A percentile compares a stretch with the other conserved stretches of the same genome.
Conservation (phyloP, 805 yeast species). For the Yamadazyma paraphyllophila region DNA sequence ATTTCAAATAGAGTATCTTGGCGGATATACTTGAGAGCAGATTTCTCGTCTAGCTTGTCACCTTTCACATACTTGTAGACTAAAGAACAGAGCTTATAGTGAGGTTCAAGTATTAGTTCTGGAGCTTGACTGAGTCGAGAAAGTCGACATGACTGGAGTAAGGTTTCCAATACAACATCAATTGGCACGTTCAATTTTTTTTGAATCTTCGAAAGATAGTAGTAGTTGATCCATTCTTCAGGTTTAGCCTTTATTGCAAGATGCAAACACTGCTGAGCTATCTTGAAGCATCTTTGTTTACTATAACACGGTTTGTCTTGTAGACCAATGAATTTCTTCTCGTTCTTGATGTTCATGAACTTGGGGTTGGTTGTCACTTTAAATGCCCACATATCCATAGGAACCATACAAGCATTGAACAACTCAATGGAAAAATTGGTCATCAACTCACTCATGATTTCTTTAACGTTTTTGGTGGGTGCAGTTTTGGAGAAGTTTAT, state of each 20-base stretch:
- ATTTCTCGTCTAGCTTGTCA: conserved; percentile 29
- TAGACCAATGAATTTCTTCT: conserved; percentile 25
- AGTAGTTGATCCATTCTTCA: conserved; percentile 61
- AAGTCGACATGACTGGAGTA: conserved; percentile 44
- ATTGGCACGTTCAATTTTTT: conserved; percentile 45
- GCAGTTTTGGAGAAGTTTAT: conserved; percentile 38
- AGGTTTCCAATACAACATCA: conserved; percentile 34
- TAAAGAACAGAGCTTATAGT: conserved; percentile 59
- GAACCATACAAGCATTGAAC: conserved; percentile 57
- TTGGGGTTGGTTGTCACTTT: conserved; percentile 38
- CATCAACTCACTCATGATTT: conserved; percentile 47
- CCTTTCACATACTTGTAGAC: conserved; percentile 53
- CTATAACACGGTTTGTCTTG: conserved; percentile 21
- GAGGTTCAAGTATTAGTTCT: conserved; percentile 75
- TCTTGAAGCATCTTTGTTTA: conserved; percentile 32
- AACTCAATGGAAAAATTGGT: conserved; percentile 55
- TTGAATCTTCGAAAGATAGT: conserved; percentile 57
- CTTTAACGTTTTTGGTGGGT: conserved; percentile 19
- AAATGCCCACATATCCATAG: conserved; percentile 64
- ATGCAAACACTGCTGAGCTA: conserved; percentile 41
- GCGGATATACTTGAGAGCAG: conserved; percentile 42
- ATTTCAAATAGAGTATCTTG: conserved; percentile 23
- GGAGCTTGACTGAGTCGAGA: conserved; percentile 31
- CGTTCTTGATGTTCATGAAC: conserved; percentile 25
- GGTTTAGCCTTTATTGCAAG: conserved; percentile 45